Base-by-base conservation (phyloP, 2,329 filamentous ascomycete species). In the Emmonsiellopsis sp. region DNA sequence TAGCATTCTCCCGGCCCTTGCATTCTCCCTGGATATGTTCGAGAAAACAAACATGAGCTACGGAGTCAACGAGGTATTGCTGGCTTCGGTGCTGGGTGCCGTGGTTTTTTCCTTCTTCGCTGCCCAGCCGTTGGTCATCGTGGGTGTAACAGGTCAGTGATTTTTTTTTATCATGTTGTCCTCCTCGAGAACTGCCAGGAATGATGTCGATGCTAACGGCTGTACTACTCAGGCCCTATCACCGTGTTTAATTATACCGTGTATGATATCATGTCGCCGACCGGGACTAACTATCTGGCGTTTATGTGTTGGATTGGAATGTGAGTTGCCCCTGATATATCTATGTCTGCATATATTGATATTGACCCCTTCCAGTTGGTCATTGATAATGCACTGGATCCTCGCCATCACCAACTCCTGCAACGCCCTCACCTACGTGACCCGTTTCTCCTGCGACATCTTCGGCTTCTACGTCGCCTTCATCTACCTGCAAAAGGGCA, bases 191-290 rank as follows among this genome's bases (percentile, higher is more conserved):
- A 26, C 20, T 83, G 5, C 84, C 84, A 0, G 84, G 83, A 54
- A 85, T 51, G 79, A 76, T 1, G 83, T 63, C 6, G 69, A 73
- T 3, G 74, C 76, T 2, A 85, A 65, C 7, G 76, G 73, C 51
- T 78, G 72, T 7, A 75, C 77, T 50, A 85, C 66, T 11, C 53
- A 81, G 83, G 83, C n/a, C 89, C 89, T 3, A 95, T 95, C 54
- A 94, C 90, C 13, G 89, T 95, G 31, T 95, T 95, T 66, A 95
- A 94, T 67, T 95, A 94, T 65, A 95, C 90, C 3, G 88, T 95
- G 2, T 95, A 91, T 73, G 86, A 93, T 68, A 95, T 95, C 59
- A 87, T 95, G 66, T 74, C 78, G 1, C 84, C 86, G 1, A 83
- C 83, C 0, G 87, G 87, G 1, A 87, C 86, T 5, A 85, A 91